Evolutionary conservation across 768 basidiomycete species (phyloP).

Genomic region (Nevesoporus exiguus): DNA sequence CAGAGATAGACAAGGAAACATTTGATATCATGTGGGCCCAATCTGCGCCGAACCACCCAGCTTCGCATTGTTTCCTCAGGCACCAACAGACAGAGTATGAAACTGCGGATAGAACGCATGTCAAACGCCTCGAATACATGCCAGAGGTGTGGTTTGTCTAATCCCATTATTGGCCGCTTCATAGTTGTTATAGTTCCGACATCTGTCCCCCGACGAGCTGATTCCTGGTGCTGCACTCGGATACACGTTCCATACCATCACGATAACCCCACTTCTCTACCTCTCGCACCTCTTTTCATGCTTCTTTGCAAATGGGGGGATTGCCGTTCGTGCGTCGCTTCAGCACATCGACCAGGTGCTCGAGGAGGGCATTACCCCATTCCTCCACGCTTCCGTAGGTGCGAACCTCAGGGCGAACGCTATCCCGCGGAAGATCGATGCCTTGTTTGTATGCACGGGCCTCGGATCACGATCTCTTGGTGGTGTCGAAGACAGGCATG

Average conservation of each 20-base stretch:
- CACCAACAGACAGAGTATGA: slow-evolving; percentile 57
- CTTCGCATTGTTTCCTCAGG: slow-evolving; percentile 62
- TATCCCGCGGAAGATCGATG: background rate
- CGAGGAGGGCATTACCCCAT: slow-evolving; percentile 6
- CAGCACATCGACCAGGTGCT: slow-evolving; percentile 61
- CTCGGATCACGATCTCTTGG: slow-evolving; percentile 48
- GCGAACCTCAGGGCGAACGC: background rate
- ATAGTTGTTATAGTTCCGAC: slow-evolving; percentile 21
- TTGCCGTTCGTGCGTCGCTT: slow-evolving; percentile 51
- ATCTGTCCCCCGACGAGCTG: slow-evolving; percentile 39
- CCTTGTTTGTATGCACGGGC: slow-evolving; percentile 57
- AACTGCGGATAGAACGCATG: slow-evolving; percentile 27
- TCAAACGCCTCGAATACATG: slow-evolving; percentile 40
- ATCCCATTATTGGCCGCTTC: too few relatives aligned
- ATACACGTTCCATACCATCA: slow-evolving; percentile 57
- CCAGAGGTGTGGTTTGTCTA: slow-evolving; percentile 40
- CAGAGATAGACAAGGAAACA: slow-evolving; percentile 65
- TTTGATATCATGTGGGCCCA: slow-evolving; percentile 69
- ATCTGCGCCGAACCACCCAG: slow-evolving; percentile 45
- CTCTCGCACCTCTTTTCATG: slow-evolving; percentile 54
- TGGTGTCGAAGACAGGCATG: slow-evolving; percentile 42
- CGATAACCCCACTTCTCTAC: slow-evolving; percentile 62
- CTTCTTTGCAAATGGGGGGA: slow-evolving; percentile 54
- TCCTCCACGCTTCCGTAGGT: background rate
- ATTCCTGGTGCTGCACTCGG: slow-evolving; percentile 43